Evolutionary conservation across 2,329 filamentous ascomycete genomes (phyloP), one percentile per base, ranked within the genome.

Genomic region (Cladosporium sphaerospermum): DNA sequence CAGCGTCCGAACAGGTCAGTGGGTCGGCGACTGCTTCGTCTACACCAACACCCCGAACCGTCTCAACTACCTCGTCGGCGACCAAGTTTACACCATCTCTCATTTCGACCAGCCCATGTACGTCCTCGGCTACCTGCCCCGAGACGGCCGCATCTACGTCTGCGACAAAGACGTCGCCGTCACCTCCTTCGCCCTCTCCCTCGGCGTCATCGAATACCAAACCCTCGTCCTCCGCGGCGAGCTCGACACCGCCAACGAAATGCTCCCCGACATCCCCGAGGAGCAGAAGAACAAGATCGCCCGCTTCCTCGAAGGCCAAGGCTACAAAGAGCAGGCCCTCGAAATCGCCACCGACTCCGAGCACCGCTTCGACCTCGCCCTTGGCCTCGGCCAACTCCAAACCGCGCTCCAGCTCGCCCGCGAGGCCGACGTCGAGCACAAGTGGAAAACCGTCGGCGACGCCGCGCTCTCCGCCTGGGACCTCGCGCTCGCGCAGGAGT

Each of bases 201-300:
- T 97, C 23, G 86, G 88, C 6, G 91, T 99, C 34, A 83, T 99
- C 23, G 92, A 97, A 70, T 99, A 97, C 70, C 93, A 99, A 72
- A 99, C 93, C 0, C 78, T 97, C 41, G 92, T 99, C 11, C 83
- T 99, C 14, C 87, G 93, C 54, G 91, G 87, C 48, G 93, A 99
- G 63, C 86, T 97, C 78, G 93, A 97, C 59, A 83, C 89, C 11
- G 93, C 93, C 0, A 85, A 86, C 9, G 90, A 95, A 67, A 79
- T 96, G 58, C 82, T 99, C 13, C 48, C 77, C 83, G 86, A 86
- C 16, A 91, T 99, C 36, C 90, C 92, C 0, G 76, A 84, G n/a
- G 89, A 95, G 59, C 90, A 99, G 70, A 87, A 96, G 71, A 96
- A 96, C 78, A 97, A 97, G 76, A 95, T 99, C 62, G 93, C 93